These are phyloP conservation scores for Nemania bipapillata DNA, from an alignment of 2,329 filamentous ascomycete genomes.

Conservation along the genomic window DNA sequence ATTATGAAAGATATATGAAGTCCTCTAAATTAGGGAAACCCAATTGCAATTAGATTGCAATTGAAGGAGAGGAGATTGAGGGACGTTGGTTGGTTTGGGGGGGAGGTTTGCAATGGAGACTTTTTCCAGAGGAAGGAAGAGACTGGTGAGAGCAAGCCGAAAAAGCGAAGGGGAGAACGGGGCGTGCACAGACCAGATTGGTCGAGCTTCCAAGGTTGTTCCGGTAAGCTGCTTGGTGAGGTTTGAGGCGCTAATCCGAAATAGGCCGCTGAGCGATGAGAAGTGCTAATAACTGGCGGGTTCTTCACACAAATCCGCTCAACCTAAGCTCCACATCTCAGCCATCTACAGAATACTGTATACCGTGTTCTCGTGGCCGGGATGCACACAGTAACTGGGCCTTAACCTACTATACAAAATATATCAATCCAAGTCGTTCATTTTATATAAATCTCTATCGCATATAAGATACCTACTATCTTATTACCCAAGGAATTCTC, in stretches of 20 bases:
- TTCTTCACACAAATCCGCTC: slow-evolving; percentile 33
- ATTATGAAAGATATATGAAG: slow-evolving; percentile 64
- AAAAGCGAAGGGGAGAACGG: slow-evolving; percentile 42
- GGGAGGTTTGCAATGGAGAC: slow-evolving; percentile 47
- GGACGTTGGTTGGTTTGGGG: slow-evolving; percentile 51
- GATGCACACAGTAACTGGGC: slow-evolving; percentile 9
- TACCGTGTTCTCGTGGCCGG: not conserved
- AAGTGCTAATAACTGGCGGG: too few relatives aligned
- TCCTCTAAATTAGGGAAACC: slow-evolving; percentile 62
- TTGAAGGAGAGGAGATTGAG: slow-evolving; percentile 69
- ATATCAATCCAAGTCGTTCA: not conserved
- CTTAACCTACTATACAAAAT: too few relatives aligned
- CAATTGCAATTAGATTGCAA: slow-evolving; percentile 76
- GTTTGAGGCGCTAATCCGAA: slow-evolving; percentile 22
- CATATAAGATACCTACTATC: too few relatives aligned
- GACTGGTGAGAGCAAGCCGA: slow-evolving; percentile 33
- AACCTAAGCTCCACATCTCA: slow-evolving; percentile 10
- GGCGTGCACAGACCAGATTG: slow-evolving; percentile 37
- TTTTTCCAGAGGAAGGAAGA: slow-evolving; percentile 47
- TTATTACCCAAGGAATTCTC: too few relatives aligned
- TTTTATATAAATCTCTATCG: not conserved
- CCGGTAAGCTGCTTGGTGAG: slow-evolving; percentile 4
- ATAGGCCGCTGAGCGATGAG: not conserved
- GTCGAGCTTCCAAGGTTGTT: slow-evolving; percentile 8
- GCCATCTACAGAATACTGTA: not conserved